Base-by-base conservation (phyloP, 163 green algal genomes). In the Scenedesmus sp. region DNA sequence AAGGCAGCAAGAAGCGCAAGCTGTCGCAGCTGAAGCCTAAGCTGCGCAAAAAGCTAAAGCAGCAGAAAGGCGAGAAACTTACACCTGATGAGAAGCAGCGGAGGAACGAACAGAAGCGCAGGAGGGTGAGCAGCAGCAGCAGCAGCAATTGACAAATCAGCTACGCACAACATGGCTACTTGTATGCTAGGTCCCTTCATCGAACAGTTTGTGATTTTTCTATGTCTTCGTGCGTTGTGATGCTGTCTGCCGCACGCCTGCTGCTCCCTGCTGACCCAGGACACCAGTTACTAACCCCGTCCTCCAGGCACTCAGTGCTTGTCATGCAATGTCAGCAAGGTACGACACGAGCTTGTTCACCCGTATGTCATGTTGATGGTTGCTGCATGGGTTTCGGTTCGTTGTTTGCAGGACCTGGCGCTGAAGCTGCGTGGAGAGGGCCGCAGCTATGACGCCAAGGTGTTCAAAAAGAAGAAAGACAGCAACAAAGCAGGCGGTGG, bases 391-490 rank as follows among this genome's bases (percentile, higher is more conserved):
- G n/a, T n/a, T n/a, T n/a, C n/a, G n/a, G n/a, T n/a, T n/a, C n/a
- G n/a, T n/a, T 35, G 33, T 51, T 88, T 94, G 80, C 89, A 93
- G 68, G 90, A 91, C 3, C 56, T 94, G 16, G 94, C 94, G 13
- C 84, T 95, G 35, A 92, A 92, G 82, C 78, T 96, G 49, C 88
- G 92, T 40, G 85, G 79, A 3, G 72, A 96, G 46, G 94, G 94
- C 78, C 94, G 92, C 76, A 53, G 26, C 26, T 96, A 96, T 83
- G 91, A 95, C 56, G 72, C 81, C 37, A 90, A 93, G 53, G 26
- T 43, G 4, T 85, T 84, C 90, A 91, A 82, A 24, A 80, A 85
- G 68, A 87, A 89, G 80, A 93, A 94, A 72, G 59, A 59, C 35
- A 81, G 35, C 70, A 72, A 35, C 30, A 84, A 61, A n/a, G n/a